Percentiles rank a stretch among this genome's conserved stretches.
phyloP scores from a whole-genome alignment of 2,329 filamentous ascomycete species.

The Fusarium duplospermum region DNA sequence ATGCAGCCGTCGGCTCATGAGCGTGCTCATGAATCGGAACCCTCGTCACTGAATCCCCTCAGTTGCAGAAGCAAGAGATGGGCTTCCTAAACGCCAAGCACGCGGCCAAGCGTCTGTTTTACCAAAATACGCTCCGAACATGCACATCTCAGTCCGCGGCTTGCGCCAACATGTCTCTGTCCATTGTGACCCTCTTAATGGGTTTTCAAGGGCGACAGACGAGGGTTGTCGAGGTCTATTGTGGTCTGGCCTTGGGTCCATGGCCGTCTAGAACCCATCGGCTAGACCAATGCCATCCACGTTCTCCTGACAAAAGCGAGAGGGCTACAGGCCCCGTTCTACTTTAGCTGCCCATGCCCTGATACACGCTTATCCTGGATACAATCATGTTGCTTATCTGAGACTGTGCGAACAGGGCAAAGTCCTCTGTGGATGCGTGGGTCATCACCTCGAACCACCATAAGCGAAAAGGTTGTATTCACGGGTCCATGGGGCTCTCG shows the following conservation, averaged over 20 bases:
- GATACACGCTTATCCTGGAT: background rate
- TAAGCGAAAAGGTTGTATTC: background rate
- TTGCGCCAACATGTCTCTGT: constrained; percentile 13
- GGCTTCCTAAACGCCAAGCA: background rate
- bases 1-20: background rate
- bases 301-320: background rate
- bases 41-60: background rate
- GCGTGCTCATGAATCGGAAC: background rate
- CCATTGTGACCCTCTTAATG: constrained; percentile 9
- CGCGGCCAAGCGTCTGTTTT: constrained; percentile 2
- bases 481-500: background rate
- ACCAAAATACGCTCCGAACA: constrained; percentile 7
- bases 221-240: constrained; percentile 1
- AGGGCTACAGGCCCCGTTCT: background rate
- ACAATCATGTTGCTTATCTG: background rate
- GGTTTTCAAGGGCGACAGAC: background rate
- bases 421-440: constrained; percentile 4
- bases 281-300: background rate
- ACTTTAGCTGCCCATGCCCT: background rate
- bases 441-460: constrained; percentile 1
- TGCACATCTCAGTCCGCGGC: constrained; percentile 2
- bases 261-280: constrained; percentile 25
- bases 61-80: background rate
- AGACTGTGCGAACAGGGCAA: background rate
- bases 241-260: constrained; percentile 24